Evolutionary conservation across 1,284 basidiomycete genomes (phyloP).

Genomic region (Ustilago trichophora): DNA sequence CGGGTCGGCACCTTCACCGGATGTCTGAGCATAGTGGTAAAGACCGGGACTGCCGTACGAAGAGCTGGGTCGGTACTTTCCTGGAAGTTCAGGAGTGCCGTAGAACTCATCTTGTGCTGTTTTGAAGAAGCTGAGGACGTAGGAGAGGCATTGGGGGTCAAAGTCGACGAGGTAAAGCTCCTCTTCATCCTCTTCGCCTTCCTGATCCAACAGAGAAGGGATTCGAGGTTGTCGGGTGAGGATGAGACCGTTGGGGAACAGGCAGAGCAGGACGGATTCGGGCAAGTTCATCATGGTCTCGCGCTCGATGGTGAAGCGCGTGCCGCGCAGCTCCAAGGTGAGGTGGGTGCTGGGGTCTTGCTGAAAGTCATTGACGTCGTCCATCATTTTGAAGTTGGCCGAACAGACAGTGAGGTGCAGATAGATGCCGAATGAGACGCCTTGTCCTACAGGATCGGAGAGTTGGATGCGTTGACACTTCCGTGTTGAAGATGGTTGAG

Average conservation of each 20-base stretch:
- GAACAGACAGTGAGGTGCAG: too few species aligned
- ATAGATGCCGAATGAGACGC: too few species aligned
- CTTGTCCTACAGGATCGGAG: too few species aligned
- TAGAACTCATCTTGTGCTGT: conserved; percentile 89
- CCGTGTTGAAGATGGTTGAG: too few species aligned
- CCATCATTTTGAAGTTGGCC: conserved; percentile 26
- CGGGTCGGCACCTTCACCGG: conserved; percentile 68
- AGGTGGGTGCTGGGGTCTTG: conserved; percentile 72
- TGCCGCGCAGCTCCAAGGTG: conserved; percentile 88
- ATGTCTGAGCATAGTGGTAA: conserved; percentile 28
- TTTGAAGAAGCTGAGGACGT: conserved; percentile 89
- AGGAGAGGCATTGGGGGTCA: conserved; percentile 94
- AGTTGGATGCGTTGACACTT: too few species aligned
- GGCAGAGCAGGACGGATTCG: conserved; percentile 92
- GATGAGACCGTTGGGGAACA: conserved; percentile 97
- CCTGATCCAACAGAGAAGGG: conserved; percentile 32
- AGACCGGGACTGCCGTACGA: conserved; percentile 24
- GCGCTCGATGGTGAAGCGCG: conserved; percentile 91
- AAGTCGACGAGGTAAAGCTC: conserved; percentile 97
- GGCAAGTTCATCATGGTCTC: conserved; percentile 98
- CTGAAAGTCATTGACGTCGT: conserved; percentile 39
- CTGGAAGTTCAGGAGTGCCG: conserved; percentile 78
- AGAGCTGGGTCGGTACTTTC: conserved; percentile 76
- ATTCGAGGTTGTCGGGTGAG: conserved; percentile 82
- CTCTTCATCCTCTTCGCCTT: conserved; percentile 78